These are phyloP conservation scores for Macadamia integrifolia DNA, from an alignment of 164 flowering plant genomes.

Conservation along the genomic window DNA sequence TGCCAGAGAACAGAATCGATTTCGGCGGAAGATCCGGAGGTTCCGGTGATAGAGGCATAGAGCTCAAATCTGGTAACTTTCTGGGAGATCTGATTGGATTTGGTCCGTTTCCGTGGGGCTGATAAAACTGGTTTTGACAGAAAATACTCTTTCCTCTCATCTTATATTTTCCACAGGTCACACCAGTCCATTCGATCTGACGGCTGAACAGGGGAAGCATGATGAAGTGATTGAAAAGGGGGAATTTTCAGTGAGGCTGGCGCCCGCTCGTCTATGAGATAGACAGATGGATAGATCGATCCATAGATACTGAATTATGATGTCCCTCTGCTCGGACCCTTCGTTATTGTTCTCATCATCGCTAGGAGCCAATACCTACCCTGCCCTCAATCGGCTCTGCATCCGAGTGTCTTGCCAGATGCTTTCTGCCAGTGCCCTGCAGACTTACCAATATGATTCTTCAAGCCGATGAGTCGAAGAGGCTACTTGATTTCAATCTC, in stretches of 20 bases:
- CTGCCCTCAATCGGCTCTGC: not conserved
- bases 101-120: not conserved
- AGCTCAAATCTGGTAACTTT: not conserved
- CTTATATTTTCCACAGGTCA: not conserved
- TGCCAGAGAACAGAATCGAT: not conserved
- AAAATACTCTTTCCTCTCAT: not conserved
- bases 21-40: not conserved
- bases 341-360: constrained; percentile 7
- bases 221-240: no score
- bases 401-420: not conserved
- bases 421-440: not conserved
- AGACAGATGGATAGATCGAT: no score
- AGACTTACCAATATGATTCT: constrained; percentile 8
- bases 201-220: not conserved
- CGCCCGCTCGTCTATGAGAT: no score
- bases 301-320: not conserved
- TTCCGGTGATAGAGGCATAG: not conserved
- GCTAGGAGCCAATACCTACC: not conserved
- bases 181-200: not conserved
- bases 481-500: not conserved
- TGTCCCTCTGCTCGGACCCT: not conserved
- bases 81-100: not conserved
- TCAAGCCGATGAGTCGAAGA: constrained; percentile 6
- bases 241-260: no score
- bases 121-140: not conserved